These are phyloP conservation scores for Penicillium egyptiacum DNA, from an alignment of 495 filamentous ascomycete species.

Conservation along the genomic window DNA sequence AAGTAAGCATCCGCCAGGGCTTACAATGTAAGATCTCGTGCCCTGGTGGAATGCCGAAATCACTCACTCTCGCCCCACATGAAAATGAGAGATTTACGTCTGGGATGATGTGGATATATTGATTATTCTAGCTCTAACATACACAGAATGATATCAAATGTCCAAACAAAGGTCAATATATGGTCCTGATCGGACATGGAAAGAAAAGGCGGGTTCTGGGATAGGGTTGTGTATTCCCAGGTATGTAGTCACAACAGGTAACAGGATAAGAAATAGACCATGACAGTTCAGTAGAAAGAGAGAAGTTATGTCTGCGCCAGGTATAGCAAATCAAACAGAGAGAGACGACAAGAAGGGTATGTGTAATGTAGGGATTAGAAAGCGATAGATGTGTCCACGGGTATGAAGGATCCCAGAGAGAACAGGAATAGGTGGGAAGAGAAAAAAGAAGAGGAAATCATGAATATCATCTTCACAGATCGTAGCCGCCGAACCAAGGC, in stretches of 20 bases:
- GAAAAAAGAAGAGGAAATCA: constrained; percentile 20
- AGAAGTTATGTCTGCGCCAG: neutral
- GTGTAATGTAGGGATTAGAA: constrained; percentile 22
- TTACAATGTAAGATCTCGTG: constrained; percentile 12
- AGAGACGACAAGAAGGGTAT: constrained; percentile 19
- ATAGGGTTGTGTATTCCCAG: constrained; percentile 7
- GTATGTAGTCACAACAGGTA: constrained; percentile 10
- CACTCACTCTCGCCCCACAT: constrained; percentile 13
- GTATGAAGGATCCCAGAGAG: constrained; percentile 9
- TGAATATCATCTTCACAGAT: constrained; percentile 24
- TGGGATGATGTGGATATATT: neutral
- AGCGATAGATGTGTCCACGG: constrained; percentile 12
- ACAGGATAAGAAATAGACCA: constrained; percentile 9
- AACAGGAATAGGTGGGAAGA: constrained; percentile 10
- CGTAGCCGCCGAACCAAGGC: constrained; percentile 18
- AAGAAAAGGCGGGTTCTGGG: constrained; percentile 6
- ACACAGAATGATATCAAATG: neutral
- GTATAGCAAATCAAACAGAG: constrained; percentile 7
- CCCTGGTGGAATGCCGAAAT: constrained; percentile 24
- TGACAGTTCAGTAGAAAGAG: constrained; percentile 7
- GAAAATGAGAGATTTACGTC: constrained; percentile 16
- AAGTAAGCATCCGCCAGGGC: constrained; percentile 1
- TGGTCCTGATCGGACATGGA: constrained; percentile 1
- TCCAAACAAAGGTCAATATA: neutral
- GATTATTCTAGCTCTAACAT: neutral